These are phyloP conservation scores for Cystobasidium pallidum DNA, from an alignment of 1,284 basidiomycete genomes.

Conservation along the genomic window DNA sequence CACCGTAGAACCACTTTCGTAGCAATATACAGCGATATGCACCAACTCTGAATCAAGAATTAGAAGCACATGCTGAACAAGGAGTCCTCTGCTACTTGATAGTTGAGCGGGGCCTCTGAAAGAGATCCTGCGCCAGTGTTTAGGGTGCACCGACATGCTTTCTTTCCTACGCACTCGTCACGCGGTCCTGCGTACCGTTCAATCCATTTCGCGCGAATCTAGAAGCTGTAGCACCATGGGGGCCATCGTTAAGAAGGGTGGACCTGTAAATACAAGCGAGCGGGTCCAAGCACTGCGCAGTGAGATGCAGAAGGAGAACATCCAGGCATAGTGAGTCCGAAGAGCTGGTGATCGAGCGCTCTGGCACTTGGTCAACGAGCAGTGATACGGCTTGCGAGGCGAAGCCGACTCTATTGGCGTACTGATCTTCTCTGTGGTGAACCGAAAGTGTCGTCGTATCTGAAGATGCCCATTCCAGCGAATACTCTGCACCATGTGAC, in stretches of 20 bases:
- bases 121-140: background rate
- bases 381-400: background rate
- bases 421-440: background rate
- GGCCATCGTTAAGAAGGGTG: constrained; percentile 38
- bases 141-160: background rate
- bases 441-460: constrained; percentile 55
- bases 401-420: background rate
- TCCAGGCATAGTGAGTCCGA: constrained; percentile 80
- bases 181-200: constrained; percentile 1
- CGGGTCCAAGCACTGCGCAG: constrained; percentile 60
- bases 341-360: constrained; percentile 4
- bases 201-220: background rate
- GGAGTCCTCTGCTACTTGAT: too few relatives aligned
- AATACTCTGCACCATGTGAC: constrained; percentile 79
- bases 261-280: constrained; percentile 39
- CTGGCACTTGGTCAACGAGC: background rate
- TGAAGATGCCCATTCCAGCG: constrained; percentile 74
- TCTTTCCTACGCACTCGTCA: constrained; percentile 15
- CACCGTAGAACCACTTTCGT: background rate
- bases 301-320: constrained; percentile 70
- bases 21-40: constrained; percentile 15
- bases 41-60: too few relatives aligned
- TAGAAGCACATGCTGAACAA: too few relatives aligned
- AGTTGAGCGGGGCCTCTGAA: background rate
- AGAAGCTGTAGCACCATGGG: constrained; percentile 33